phyloP scores from a whole-genome alignment of 768 basidiomycete species.

The Guyanaporus albipodus region DNA sequence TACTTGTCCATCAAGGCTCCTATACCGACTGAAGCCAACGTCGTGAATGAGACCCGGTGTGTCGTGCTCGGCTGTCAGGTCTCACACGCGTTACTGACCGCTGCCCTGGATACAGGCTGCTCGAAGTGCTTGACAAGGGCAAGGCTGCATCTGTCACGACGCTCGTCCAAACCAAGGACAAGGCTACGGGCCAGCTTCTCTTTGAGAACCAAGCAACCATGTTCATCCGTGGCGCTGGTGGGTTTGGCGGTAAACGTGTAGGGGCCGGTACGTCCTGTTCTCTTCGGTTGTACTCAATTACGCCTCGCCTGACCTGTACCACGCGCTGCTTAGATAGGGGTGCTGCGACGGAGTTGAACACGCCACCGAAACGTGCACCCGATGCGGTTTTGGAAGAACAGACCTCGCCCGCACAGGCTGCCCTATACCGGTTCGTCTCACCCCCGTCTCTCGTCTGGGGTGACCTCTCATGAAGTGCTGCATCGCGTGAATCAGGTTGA shows the following conservation, averaged over 20 bases:
- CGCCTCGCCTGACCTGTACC: neutral
- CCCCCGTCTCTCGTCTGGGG: neutral
- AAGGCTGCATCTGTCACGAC: slow-evolving; percentile 90
- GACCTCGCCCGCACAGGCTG: slow-evolving; percentile 79
- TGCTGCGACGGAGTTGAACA: slow-evolving; percentile 76
- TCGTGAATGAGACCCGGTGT: slow-evolving; percentile 71
- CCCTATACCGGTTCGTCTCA: slow-evolving; percentile 77
- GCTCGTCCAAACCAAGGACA: slow-evolving; percentile 77
- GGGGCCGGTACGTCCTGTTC: slow-evolving; percentile 58
- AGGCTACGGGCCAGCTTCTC: slow-evolving; percentile 68
- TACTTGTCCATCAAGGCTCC: slow-evolving; percentile 83
- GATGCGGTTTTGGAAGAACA: slow-evolving; percentile 88
- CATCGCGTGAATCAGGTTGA: slow-evolving; percentile 50
- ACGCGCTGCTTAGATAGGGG: slow-evolving; percentile 68
- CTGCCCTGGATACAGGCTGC: slow-evolving; percentile 43
- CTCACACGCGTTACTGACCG: slow-evolving; percentile 7
- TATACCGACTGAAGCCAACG: slow-evolving; percentile 79
- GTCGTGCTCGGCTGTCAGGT: slow-evolving; percentile 3
- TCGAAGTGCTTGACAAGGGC: slow-evolving; percentile 86
- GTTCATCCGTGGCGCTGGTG: slow-evolving; percentile 92
- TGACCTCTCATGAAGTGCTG: slow-evolving; percentile 1
- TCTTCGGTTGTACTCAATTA: slow-evolving; percentile 3
- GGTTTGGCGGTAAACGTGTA: slow-evolving; percentile 86
- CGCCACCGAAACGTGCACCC: slow-evolving; percentile 75
- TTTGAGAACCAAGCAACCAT: slow-evolving; percentile 93